These are phyloP conservation scores for Podaxis sp. DNA, from an alignment of 768 basidiomycete genomes.

Conservation along the genomic window DNA sequence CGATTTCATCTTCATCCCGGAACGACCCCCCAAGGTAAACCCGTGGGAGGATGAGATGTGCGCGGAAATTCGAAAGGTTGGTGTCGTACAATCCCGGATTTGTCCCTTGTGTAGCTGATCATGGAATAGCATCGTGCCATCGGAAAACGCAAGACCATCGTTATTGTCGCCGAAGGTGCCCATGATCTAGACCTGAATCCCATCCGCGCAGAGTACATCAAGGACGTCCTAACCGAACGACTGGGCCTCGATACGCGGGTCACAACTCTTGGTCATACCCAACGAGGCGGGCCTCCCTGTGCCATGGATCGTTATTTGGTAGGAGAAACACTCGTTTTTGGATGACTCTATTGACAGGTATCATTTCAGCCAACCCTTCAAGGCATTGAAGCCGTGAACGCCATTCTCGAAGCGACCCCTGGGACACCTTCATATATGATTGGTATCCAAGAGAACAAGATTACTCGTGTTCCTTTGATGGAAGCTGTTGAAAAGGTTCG, in stretches of 20 bases:
- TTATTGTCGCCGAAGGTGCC: conserved; percentile 97
- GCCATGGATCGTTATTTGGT: conserved; percentile 93
- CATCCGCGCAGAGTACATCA: conserved; percentile 91
- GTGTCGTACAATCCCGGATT: conserved; percentile 25
- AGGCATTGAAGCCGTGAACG: conserved; percentile 90
- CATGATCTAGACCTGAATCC: conserved; percentile 85
- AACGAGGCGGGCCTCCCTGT: conserved; percentile 92
- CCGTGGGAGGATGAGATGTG: conserved; percentile 96
- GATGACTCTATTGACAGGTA: conserved; percentile 1
- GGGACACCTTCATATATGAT: conserved; percentile 97
- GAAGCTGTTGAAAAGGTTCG: conserved; percentile 88
- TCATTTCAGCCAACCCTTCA: conserved; percentile 84
- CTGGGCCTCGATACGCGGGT: conserved; percentile 94
- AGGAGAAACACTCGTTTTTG: conserved; percentile 23
- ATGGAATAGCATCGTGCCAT: conserved; percentile 73
- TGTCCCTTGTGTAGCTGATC: not conserved
- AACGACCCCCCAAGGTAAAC: conserved; percentile 74
- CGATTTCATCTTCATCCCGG: conserved; percentile 97
- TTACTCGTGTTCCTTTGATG: conserved; percentile 86
- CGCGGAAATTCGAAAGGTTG: conserved; percentile 72
- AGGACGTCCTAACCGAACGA: conserved; percentile 81
- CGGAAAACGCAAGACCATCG: conserved; percentile 97
- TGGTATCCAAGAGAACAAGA: conserved; percentile 93
- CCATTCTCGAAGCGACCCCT: conserved; percentile 81
- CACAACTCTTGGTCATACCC: conserved; percentile 95